Conservation (phyloP, 2,329 filamentous ascomycete species). For the Fusarium ramigenum region DNA sequence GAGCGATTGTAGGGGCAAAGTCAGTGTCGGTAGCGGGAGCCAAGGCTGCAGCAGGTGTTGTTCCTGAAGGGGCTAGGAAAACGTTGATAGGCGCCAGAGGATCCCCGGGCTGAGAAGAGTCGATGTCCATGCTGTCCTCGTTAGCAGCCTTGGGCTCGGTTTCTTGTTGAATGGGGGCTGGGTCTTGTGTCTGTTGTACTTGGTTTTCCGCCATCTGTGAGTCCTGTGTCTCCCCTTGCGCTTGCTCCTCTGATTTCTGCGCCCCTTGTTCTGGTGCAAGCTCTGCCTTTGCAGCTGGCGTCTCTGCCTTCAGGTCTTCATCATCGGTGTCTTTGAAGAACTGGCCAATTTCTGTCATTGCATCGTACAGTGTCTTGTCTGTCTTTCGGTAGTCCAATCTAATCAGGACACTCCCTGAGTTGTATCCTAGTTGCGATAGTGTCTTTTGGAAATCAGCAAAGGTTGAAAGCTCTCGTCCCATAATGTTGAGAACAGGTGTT, state of each 20-base stretch:
- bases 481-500: slow-evolving; percentile 82
- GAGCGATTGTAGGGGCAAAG: slow-evolving; percentile 78
- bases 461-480: slow-evolving; percentile 79
- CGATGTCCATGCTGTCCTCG: slow-evolving; percentile 35
- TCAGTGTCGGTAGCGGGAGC: slow-evolving; percentile 75
- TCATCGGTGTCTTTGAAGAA: slow-evolving; percentile 71
- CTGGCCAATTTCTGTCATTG: slow-evolving; percentile 80
- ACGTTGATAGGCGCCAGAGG: slow-evolving; percentile 69
- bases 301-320: slow-evolving; percentile 22
- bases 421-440: slow-evolving; percentile 85
- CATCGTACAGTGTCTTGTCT: slow-evolving; percentile 82
- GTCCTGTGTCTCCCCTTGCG: slow-evolving; percentile 25
- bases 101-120: slow-evolving; percentile 40
- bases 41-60: slow-evolving; percentile 79
- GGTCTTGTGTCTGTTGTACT: slow-evolving; percentile 1
- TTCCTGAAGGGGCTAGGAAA: slow-evolving; percentile 79
- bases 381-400: slow-evolving; percentile 80
- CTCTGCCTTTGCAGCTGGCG: slow-evolving; percentile 1
- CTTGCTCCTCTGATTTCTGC: slow-evolving; percentile 13
- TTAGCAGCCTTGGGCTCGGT: neutral
- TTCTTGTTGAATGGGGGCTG: slow-evolving; percentile 6
- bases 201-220: slow-evolving; percentile 37
- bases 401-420: slow-evolving; percentile 82
- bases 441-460: slow-evolving; percentile 91
- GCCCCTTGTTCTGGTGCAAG: slow-evolving; percentile 10